Conservation (phyloP, 2,329 filamentous ascomycete species). For the Xylariaceae sp. region DNA sequence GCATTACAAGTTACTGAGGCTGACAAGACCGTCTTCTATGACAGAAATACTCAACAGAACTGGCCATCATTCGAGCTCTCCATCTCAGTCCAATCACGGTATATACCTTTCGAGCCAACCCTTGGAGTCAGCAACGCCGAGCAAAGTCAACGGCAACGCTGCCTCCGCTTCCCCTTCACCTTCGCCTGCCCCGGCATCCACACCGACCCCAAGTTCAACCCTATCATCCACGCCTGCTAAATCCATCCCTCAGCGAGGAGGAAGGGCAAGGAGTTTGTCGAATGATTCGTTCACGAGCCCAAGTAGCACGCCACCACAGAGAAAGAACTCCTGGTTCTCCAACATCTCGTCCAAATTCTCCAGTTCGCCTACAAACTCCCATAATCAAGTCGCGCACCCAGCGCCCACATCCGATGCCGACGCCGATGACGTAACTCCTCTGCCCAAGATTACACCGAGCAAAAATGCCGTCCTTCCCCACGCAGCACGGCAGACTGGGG, state of each 20-base stretch:
- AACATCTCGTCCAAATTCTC: conserved; percentile 94
- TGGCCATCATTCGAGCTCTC: conserved; percentile 31
- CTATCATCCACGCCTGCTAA: conserved; percentile 33
- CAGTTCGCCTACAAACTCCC: conserved; percentile 52
- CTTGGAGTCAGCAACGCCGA: conserved; percentile 29
- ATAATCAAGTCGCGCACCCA: conserved; percentile 16
- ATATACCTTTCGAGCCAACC: conserved; percentile 30
- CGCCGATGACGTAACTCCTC: conserved; percentile 49
- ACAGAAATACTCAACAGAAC: conserved; percentile 38
- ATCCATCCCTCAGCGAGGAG: conserved; percentile 42
- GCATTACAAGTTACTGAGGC: conserved; percentile 4
- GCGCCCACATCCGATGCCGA: conserved; percentile 35
- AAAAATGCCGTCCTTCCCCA: conserved; percentile 68
- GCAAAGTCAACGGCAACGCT: conserved; percentile 37
- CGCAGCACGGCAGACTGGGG: conserved; percentile 61
- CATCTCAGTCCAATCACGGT: conserved; percentile 33
- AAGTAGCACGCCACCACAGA: conserved; percentile 48
- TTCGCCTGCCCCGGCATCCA: conserved; percentile 24
- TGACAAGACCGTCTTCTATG: conserved; percentile 22
- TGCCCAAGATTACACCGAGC: conserved; percentile 56
- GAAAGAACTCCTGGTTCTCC: conserved; percentile 88
- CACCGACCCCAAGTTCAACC: conserved; percentile 25
- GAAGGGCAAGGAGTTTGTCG: conserved; percentile 42
- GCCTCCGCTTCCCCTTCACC: conserved; percentile 28
- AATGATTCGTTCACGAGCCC: conserved; percentile 39